Base-by-base conservation (phyloP, 768 basidiomycete species). In the Scleroderma citrinum region DNA sequence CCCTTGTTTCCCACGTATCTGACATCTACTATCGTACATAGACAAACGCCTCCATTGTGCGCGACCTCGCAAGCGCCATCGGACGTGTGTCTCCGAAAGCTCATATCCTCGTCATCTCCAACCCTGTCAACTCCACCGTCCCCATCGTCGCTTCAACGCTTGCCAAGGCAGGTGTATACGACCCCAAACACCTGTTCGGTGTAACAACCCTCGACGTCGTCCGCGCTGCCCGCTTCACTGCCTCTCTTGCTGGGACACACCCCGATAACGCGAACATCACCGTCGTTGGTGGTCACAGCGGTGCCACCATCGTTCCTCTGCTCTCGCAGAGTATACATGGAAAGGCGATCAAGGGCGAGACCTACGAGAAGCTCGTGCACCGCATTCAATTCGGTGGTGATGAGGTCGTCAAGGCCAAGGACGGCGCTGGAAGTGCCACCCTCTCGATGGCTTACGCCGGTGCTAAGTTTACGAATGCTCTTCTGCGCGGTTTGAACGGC, bases 141-240 rank as follows among this genome's bases (percentile, higher is more conserved):
- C 95, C 96, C 60, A 96, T 99, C 60, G 93, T 96, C 58, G 92
- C 93, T 39, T 80, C 83, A 57, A 87, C 88, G 51, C 85, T 96
- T 67, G 81, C 88, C 72, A 89, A 92, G 69, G 87, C 87, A 12
- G 93, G 93, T 53, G 89, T 89, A 51, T 97, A 87, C 73, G 82
- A 99, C 76, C 91, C 92, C 48, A 73, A 74, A 51, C 87, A 80
- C 58, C 68, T 98, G 61, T 98, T 96, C 68, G 96, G 95, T 78
- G 87, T 99, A 54, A 97, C 95, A 64, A 92, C 94, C 63, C 90
- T 99, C 64, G 95, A 99, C 63, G 92, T 99, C 60, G 94, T 98
- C 69, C 92, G 95, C 59, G 83, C 95, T 31, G 82, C 90, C 39
- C 91, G 90, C 51, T 98, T 98, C 82, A 79, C 92, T 49, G 78